Evolutionary conservation across 208 protist species (phyloP), one percentile per base, ranked within the genome.

Genomic region (Perkinsela sp.): DNA sequence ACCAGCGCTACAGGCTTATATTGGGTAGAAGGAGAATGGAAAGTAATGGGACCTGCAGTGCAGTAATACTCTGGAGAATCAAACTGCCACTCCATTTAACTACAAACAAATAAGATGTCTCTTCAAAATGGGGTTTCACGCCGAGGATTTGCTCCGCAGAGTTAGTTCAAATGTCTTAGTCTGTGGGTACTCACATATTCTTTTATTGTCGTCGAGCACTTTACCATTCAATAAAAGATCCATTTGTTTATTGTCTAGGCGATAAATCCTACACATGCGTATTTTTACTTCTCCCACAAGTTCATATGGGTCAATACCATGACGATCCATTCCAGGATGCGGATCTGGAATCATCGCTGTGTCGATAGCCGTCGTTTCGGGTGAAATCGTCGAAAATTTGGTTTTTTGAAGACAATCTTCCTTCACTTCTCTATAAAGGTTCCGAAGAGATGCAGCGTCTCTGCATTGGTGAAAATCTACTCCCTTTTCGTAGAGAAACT

Each of bases 281-380:
- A 82, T 75, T 75, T 92, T 90, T 28, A 92, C 75, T 72, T 92
- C 77, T 70, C 79, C 77, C 40, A 92, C 84, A 69, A 78, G 81
- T 74, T 88, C 85, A 81, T 89, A 89, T 30, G 86, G 81, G 71
- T 92, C 84, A 6, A 92, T 77, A 83, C 89, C 89, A 75, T 92
- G 89, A 31, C 86, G 75, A 48, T 86, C 77, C 28, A 83, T 84
- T 70, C 90, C 89, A 0, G 86, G 86, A 74, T 90, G 89, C 6
- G 86, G 86, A 68, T 92, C 86, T 48, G 76, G 68, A 0, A 82
- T 75, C n/a, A 92, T 48, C 1, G 83, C 84, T 1, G 75, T 76
- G 57, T 78, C 78, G 0, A 31, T 72, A 29, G 76, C 80, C 77
- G 83, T 85, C 32, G 74, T 72, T 30, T 76, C 68, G 78, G 74